Base-by-base conservation (phyloP, 441 rosid genomes). In the Eruca vesicaria region DNA sequence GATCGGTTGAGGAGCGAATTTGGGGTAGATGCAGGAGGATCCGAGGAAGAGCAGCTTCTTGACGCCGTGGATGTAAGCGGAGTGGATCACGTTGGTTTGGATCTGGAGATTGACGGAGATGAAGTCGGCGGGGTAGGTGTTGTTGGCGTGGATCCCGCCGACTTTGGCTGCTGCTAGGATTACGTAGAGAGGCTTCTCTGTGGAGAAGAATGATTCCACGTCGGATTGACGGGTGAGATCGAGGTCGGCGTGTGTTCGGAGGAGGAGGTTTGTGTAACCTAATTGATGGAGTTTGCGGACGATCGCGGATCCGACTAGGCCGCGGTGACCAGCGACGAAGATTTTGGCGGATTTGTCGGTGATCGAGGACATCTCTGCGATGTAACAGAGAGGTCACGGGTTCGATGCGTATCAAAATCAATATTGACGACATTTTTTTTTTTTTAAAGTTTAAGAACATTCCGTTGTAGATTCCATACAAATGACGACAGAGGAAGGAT, bases 71-170 rank as follows among this genome's bases (percentile, higher is more conserved):
- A 77, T 71, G 45, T 84, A 89, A 3, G 99, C 85, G 11, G 98
- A 92, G 68, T 88, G 91, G 21, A 95, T 87, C 57, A 95, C 93
- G 35, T 95, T 91, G 81, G 98, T 92, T 61, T 92, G 99, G 76
- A 95, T 95, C 79, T 93, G 97, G 80, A 93, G 98, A 67, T 95
- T 95, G 67, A 91, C 76, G 64, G 87, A 77, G 16, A 95, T 93
- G 86, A 95, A 95, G 74, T 95, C 96, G 7, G 98, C 99, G 0
- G 96, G 99, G 65, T 91, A 93, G 0, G 93, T 93, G 86, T 86
- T 91, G 78, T 95, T 95, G 20, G 99, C 99, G 62, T 93, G 97
- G 79, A 95, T 95, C 5, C 99, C 97, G 0, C 97, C 99, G 16
- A 93, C 98, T 79, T 95, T 95, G 1, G 96, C 97, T 0, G 99